phyloP scores from a whole-genome alignment of 2,329 filamentous ascomycete species.

The Alternaria burnsii region DNA sequence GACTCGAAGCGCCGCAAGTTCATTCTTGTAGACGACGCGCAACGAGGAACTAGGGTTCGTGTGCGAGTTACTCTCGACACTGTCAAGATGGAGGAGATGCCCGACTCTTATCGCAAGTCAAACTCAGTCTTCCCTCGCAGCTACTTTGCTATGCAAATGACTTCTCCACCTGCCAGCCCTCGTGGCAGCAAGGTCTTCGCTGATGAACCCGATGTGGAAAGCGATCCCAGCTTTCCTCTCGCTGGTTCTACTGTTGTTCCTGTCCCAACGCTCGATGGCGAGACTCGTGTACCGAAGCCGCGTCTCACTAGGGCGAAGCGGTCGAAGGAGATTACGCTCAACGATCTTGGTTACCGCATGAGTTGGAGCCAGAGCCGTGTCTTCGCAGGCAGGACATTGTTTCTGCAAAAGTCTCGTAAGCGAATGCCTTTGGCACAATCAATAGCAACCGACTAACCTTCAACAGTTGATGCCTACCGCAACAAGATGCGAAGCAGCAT shows the following conservation, averaged over 20 bases:
- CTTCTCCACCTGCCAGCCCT: constrained; percentile 79
- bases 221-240: constrained; percentile 56
- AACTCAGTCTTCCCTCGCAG: constrained; percentile 91
- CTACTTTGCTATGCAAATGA: constrained; percentile 94
- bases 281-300: constrained; percentile 78
- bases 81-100: constrained; percentile 94
- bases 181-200: constrained; percentile 78
- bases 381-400: constrained; percentile 85
- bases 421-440: constrained; percentile 38
- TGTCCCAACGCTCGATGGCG: constrained; percentile 69
- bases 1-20: constrained; percentile 95
- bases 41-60: constrained; percentile 76
- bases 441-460: constrained; percentile 33
- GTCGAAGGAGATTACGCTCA: constrained; percentile 85
- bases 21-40: constrained; percentile 90
- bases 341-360: constrained; percentile 94
- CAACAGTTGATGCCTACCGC: constrained; percentile 87
- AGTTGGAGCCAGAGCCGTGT: constrained; percentile 95
- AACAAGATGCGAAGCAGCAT: constrained; percentile 89
- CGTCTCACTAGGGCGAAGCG: constrained; percentile 74
- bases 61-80: constrained; percentile 93
- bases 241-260: constrained; percentile 58
- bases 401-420: constrained; percentile 90
- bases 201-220: constrained; percentile 59
- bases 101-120: constrained; percentile 89